A percentile compares a stretch with the other conserved stretches of the same genome.
These are phyloP conservation scores for Chrysoporthe deuterocubensis DNA, from an alignment of 2,329 filamentous ascomycete genomes.

Conservation along the genomic window DNA sequence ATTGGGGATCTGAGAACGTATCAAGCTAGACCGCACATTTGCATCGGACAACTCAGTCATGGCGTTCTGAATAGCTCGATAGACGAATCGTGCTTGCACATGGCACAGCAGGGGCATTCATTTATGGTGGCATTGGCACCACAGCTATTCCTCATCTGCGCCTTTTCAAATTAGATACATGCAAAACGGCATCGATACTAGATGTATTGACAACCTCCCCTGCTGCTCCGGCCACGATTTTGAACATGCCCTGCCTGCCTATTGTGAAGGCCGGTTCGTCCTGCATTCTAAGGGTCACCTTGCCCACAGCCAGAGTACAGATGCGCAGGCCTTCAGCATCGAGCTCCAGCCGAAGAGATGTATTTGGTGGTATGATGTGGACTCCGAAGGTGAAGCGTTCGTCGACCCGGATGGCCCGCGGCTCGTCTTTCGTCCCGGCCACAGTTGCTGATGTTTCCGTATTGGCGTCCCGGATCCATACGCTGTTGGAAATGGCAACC, in stretches of 20 bases:
- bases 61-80: background rate
- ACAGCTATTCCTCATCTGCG: background rate
- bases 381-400: conserved; percentile 8
- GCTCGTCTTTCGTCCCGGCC: background rate
- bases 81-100: background rate
- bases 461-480: background rate
- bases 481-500: background rate
- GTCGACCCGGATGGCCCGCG: background rate
- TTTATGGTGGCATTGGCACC: background rate
- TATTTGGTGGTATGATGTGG: background rate
- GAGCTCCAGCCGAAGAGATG: conserved; percentile 1
- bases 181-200: conserved; percentile 3
- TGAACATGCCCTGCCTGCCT: conserved; percentile 11
- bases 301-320: conserved; percentile 13
- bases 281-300: conserved; percentile 6
- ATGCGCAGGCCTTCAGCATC: background rate
- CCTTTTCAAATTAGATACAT: conserved; percentile 10
- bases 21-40: background rate
- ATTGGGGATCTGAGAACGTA: background rate
- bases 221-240: background rate
- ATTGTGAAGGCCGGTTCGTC: conserved; percentile 8
- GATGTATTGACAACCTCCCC: conserved; percentile 6
- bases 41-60: background rate
- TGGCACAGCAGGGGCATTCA: background rate
- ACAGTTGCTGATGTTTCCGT: background rate